Evolutionary conservation across 352 stramenopile genomes (phyloP).

Genomic region (Pythium sukuiense): DNA sequence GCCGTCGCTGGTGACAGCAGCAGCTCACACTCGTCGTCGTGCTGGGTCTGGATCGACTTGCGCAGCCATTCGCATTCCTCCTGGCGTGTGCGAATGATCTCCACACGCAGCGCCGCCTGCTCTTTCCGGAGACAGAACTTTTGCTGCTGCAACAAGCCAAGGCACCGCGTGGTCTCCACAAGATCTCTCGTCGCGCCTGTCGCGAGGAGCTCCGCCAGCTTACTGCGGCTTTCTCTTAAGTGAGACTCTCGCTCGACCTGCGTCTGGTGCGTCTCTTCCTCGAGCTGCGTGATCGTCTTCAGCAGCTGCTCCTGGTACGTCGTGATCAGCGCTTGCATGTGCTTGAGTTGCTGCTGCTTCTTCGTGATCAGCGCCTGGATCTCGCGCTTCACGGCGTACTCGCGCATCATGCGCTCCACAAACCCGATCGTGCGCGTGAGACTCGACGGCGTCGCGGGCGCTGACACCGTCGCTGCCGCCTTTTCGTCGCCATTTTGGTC

Average conservation of each 20-base stretch:
- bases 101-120: slow-evolving; percentile 7
- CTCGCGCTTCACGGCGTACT: slow-evolving; percentile 32
- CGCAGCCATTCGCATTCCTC: slow-evolving; percentile 29
- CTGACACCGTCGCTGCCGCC: not conserved
- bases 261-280: slow-evolving; percentile 15
- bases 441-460: slow-evolving; percentile 1
- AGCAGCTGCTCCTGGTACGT: slow-evolving; percentile 30
- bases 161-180: slow-evolving; percentile 12
- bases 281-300: slow-evolving; percentile 17
- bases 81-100: slow-evolving; percentile 19
- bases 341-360: slow-evolving; percentile 32
- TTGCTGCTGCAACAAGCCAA: slow-evolving; percentile 19
- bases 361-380: slow-evolving; percentile 30
- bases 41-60: slow-evolving; percentile 24
- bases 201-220: slow-evolving; percentile 12
- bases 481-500: slow-evolving; percentile 1
- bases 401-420: slow-evolving; percentile 31
- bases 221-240: slow-evolving; percentile 13
- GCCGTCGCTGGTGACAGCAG: slow-evolving; percentile 13
- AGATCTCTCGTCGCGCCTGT: slow-evolving; percentile 6
- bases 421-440: slow-evolving; percentile 21
- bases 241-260: not conserved
- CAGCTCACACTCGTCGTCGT: slow-evolving; percentile 24
- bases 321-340: slow-evolving; percentile 30
- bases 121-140: slow-evolving; percentile 4